These are phyloP conservation scores for Kazachstania viticola DNA, from an alignment of 805 yeast genomes.

Conservation along the genomic window DNA sequence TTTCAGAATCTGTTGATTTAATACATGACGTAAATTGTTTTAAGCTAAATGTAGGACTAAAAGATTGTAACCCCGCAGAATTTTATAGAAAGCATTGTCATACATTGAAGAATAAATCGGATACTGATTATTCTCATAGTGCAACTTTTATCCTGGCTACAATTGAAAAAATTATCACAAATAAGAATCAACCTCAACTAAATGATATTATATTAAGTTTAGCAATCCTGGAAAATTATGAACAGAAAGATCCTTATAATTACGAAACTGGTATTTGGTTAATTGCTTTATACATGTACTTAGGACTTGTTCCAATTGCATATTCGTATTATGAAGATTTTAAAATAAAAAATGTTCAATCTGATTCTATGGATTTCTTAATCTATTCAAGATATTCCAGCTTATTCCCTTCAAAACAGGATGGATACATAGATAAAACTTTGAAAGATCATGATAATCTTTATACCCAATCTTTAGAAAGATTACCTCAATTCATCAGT, in stretches of 20 bases:
- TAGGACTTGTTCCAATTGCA: conserved; percentile 47
- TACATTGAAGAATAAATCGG: conserved; percentile 31
- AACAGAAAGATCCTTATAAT: conserved; percentile 52
- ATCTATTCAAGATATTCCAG: conserved; percentile 39
- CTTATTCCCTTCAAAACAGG: conserved; percentile 32
- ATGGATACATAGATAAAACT: conserved; percentile 21
- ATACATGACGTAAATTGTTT: conserved; percentile 39
- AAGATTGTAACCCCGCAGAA: conserved; percentile 16
- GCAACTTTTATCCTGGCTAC: conserved; percentile 55
- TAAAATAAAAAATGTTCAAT: conserved; percentile 64
- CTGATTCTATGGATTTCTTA: conserved; percentile 53
- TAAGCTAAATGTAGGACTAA: conserved; percentile 15
- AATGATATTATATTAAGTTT: conserved; percentile 32
- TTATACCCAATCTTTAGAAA: conserved; percentile 39
- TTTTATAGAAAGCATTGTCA: conserved; percentile 32
- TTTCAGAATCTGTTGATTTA: conserved; percentile 27
- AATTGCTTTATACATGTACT: conserved; percentile 43
- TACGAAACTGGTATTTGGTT: conserved; percentile 65
- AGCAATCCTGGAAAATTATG: conserved; percentile 46
- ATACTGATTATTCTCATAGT: conserved; percentile 61
- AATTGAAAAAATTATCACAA: conserved; percentile 27
- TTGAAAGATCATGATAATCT: conserved; percentile 32
- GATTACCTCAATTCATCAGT: conserved; percentile 39
- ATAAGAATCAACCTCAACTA: conserved; percentile 10
- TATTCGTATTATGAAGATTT: conserved; percentile 39